Evolutionary conservation across 192 early-diverging fungal genomes (phyloP).

Genomic region (Coemansia sp.): DNA sequence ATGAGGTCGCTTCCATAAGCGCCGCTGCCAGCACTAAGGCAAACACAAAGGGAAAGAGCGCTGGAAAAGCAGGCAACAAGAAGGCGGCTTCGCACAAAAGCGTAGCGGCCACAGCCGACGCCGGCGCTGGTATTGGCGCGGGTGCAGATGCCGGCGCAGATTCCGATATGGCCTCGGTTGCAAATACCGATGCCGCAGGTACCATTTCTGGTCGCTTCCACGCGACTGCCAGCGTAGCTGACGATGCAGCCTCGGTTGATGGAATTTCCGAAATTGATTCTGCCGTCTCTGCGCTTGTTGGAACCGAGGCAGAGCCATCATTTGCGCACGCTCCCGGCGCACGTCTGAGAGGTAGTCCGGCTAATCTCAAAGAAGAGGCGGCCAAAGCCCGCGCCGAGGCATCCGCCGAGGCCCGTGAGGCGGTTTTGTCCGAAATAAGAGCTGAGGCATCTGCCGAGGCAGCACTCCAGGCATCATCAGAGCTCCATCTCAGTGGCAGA

Average conservation of each 20-base stretch:
- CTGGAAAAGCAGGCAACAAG: background rate
- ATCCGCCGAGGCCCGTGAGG: slow-evolving; percentile 32
- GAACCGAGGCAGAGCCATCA: slow-evolving; percentile 5
- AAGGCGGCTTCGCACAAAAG: background rate
- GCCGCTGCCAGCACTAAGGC: slow-evolving; percentile 9
- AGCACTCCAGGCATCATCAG: slow-evolving; percentile 34
- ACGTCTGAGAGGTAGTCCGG: slow-evolving; percentile 6
- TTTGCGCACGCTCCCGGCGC: slow-evolving; percentile 15
- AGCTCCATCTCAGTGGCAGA: slow-evolving; percentile 25
- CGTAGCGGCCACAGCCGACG: slow-evolving; percentile 6
- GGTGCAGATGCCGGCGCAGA: slow-evolving; percentile 6
- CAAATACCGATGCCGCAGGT: background rate
- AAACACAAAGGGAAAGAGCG: slow-evolving; percentile 5
- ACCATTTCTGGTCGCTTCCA: background rate
- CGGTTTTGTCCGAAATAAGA: slow-evolving; percentile 37
- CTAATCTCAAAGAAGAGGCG: slow-evolving; percentile 29
- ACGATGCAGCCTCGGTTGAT: background rate
- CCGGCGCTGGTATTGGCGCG: background rate
- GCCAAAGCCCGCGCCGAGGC: slow-evolving; percentile 28
- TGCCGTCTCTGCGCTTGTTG: background rate
- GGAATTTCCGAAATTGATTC: slow-evolving; percentile 7
- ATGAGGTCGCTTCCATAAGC: background rate
- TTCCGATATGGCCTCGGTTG: slow-evolving; percentile 8
- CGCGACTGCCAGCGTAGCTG: background rate
- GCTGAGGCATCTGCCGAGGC: slow-evolving; percentile 47